Percentiles rank a stretch among this genome's conserved stretches.
phyloP scores from a whole-genome alignment of 331 rosid species.

The Stylosanthes scabra region DNA sequence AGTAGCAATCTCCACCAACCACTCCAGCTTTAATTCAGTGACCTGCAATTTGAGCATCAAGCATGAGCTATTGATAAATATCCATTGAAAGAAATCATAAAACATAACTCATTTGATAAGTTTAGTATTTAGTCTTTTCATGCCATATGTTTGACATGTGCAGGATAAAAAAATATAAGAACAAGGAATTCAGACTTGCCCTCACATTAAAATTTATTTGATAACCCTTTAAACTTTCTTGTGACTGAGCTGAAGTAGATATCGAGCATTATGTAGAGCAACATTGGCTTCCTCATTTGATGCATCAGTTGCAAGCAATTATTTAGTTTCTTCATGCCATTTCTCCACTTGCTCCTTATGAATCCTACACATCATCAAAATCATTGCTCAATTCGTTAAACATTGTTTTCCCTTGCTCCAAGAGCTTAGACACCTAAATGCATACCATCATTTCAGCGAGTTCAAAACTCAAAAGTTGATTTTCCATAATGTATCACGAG shows the following conservation, averaged over 20 bases:
- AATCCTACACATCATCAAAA: slow-evolving; percentile 72
- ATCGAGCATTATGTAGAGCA: slow-evolving; percentile 72
- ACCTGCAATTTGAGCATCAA: slow-evolving; percentile 53
- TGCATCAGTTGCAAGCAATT: slow-evolving; percentile 66
- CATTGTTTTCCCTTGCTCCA: slow-evolving; percentile 73
- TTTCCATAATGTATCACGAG: neutral
- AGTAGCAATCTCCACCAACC: slow-evolving; percentile 96
- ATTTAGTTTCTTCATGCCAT: slow-evolving; percentile 84
- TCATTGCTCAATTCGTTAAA: slow-evolving; percentile 69
- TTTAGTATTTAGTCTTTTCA: too few species aligned
- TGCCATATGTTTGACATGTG: too few species aligned
- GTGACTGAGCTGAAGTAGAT: slow-evolving; percentile 66
- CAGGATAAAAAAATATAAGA: too few species aligned
- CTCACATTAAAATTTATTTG: too few species aligned
- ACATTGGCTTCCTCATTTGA: slow-evolving; percentile 75
- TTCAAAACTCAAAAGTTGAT: slow-evolving; percentile 21
- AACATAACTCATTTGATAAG: slow-evolving; percentile 11
- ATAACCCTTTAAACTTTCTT: too few species aligned
- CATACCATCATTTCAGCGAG: slow-evolving; percentile 22
- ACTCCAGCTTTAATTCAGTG: slow-evolving; percentile 85
- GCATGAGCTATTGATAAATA: slow-evolving; percentile 25
- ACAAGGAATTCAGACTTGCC: too few species aligned
- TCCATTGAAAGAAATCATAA: slow-evolving; percentile 18
- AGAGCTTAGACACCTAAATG: slow-evolving; percentile 77
- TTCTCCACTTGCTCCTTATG: slow-evolving; percentile 74